Evolutionary conservation across 176 grass and related monocot genomes (phyloP).

Genomic region (Musa itinerans): DNA sequence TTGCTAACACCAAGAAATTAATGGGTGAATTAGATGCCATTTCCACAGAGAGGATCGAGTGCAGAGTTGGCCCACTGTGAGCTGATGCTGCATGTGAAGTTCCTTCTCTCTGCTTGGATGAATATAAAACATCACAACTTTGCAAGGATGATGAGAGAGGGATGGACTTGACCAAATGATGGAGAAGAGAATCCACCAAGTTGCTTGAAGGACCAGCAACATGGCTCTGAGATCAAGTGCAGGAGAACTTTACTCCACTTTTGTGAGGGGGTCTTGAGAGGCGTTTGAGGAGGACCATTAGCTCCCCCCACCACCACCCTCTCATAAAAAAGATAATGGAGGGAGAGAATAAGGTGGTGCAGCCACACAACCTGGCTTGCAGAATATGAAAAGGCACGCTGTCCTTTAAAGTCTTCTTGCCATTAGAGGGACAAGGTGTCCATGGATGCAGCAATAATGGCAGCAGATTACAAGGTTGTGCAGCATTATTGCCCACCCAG

Average conservation of each 20-base stretch:
- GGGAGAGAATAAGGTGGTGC: not conserved
- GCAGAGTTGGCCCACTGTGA: too few relatives aligned
- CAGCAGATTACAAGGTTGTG: too few relatives aligned
- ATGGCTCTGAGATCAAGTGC: not conserved
- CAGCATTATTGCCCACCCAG: too few relatives aligned
- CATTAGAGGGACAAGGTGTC: too few relatives aligned
- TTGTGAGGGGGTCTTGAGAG: not conserved
- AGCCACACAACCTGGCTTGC: not conserved
- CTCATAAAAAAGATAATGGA: not conserved
- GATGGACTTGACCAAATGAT: not conserved
- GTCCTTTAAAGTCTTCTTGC: not conserved
- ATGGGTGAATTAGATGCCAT: too few relatives aligned
- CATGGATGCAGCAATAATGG: too few relatives aligned
- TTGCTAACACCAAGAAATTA: too few relatives aligned
- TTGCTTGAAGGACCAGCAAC: not conserved
- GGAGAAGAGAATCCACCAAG: not conserved
- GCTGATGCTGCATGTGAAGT: too few relatives aligned
- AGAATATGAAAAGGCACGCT: not conserved
- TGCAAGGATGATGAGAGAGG: not conserved
- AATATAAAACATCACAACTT: too few relatives aligned
- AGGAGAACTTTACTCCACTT: not conserved
- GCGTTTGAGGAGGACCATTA: not conserved
- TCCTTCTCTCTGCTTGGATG: too few relatives aligned
- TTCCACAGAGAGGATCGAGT: too few relatives aligned
- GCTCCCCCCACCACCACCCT: not conserved